Evolutionary conservation across 305 asterid genomes (phyloP).

Genomic region (Fraxinus xanthoxyloides): DNA sequence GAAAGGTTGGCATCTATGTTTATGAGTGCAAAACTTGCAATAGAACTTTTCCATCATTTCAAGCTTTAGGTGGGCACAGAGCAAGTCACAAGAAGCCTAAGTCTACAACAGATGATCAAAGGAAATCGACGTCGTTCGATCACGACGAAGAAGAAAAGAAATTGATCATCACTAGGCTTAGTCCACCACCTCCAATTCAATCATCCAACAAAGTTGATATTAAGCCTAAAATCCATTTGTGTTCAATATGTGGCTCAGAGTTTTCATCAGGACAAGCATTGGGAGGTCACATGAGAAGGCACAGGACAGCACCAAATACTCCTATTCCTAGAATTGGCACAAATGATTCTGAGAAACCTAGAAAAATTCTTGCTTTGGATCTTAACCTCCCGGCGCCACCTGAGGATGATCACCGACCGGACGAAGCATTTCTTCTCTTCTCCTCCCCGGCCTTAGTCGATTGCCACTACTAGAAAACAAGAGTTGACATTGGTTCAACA

Average conservation of each 20-base stretch:
- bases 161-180: background rate
- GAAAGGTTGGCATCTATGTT: slow-evolving; percentile 19
- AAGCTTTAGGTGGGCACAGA: slow-evolving; percentile 90
- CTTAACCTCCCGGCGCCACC: slow-evolving; percentile 78
- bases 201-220: slow-evolving; percentile 21
- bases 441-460: slow-evolving; percentile 70
- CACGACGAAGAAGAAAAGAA: slow-evolving; percentile 10
- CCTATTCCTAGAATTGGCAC: background rate
- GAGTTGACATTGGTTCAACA: slow-evolving; percentile 25
- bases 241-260: slow-evolving; percentile 75
- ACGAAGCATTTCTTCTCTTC: slow-evolving; percentile 42
- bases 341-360: slow-evolving; percentile 31
- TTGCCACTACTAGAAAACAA: slow-evolving; percentile 52
- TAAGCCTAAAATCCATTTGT: slow-evolving; percentile 58
- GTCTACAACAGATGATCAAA: slow-evolving; percentile 16
- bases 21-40: slow-evolving; percentile 87
- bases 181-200: slow-evolving; percentile 29
- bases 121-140: background rate
- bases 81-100: slow-evolving; percentile 80
- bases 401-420: slow-evolving; percentile 46
- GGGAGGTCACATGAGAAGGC: slow-evolving; percentile 91
- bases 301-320: slow-evolving; percentile 39
- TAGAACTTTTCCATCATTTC: slow-evolving; percentile 72
- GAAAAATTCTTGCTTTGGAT: slow-evolving; percentile 49
- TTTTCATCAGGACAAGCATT: slow-evolving; percentile 81